Evolutionary conservation across 1,284 basidiomycete species (phyloP), one percentile per base, ranked within the genome.

Genomic region (Irpex sp.): DNA sequence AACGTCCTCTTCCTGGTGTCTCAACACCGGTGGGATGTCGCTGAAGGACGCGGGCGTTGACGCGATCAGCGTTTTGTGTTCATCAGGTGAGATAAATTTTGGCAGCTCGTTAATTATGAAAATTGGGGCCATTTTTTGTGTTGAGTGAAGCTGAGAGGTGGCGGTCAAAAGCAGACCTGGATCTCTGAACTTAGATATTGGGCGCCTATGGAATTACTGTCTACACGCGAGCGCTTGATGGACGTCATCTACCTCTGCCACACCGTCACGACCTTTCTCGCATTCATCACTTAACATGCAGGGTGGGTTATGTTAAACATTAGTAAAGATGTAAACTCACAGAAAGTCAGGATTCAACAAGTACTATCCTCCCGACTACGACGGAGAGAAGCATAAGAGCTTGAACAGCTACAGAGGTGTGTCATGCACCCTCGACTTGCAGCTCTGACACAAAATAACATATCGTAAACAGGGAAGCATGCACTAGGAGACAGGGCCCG

Each of bases 281-380:
- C 47, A 34, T 5, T 9, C 47, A n/a, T 17, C 57, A 34, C 26
- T 26, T 26, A 58, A 40, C 55, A 76, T 76, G 75, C 75, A 76
- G 69, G 75, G 75, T 72, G 17, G 55, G 54, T 56, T 5, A 51
- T 51, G 19, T 17, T n/a, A 1, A 19, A n/a, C 11, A 3, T n/a
- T 51, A 3, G 11, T 51, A 11, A 21, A 21, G 17, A 51, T 8
- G 6, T 26, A 15, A 15, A 13, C 54, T 56, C 34, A 56, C 34
- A 36, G 9, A 11, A 11, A 34, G 1, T 15, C 66, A 71, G 89
- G 93, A 48, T 93, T 93, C 75, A 93, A 93, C 79, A 93, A 95
- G 76, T 98, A 97, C 74, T 96, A 96, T 70, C 95, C 96, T 0
- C 95, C 96, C 1, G 95, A 97, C 73, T 97, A 91, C 70, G 94